Evolutionary conservation across 2,329 filamentous ascomycete species (phyloP), one percentile per base, ranked within the genome.

Genomic region (Ophiostoma perfectum): DNA sequence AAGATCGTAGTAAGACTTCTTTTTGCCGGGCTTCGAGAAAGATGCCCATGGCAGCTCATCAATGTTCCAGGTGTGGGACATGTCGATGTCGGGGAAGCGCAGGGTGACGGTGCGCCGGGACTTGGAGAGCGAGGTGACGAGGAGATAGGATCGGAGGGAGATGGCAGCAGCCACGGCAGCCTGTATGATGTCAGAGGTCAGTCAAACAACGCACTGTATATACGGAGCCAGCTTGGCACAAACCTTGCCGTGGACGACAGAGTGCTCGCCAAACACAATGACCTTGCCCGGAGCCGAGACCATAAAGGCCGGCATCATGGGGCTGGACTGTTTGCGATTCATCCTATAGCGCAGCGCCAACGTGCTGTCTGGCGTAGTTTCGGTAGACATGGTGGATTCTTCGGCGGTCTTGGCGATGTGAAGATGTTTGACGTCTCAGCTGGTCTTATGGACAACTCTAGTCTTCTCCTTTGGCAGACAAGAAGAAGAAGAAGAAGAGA

Each of bases 261-360:
- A 91, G 81, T 99, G 95, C 78, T 99, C 95, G 73, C 95, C 95
- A 80, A 94, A 98, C 67, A 98, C 92, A 77, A 99, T 99, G 76
- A 97, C 95, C 78, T 99, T 99, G 72, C 94, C 96, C 0, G 95
- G 95, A 2, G 96, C 94, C 16, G 95, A 98, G 69, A 98, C 93
- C 91, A 99, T 97, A 77, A 99, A 99, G 70, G 93, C 83, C 60
- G 94, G 93, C 80, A 95, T 87, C 86, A 89, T 86, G 3, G 87
- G 87, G 68, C 80, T 86, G 11, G 86, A 89, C 70, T 82, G 79
- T 73, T 86, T 88, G 76, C 86, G 84, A 65, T 80, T 77, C 74
- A 80, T 76, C 72, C 74, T 82, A 38, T 66, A 65, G 18, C 64
- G 64, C 12, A 42, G 38, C 66, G 78, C 77, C 69, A 78, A 73